phyloP scores from a whole-genome alignment of 2,329 filamentous ascomycete species.

The Aspergillus latus region DNA sequence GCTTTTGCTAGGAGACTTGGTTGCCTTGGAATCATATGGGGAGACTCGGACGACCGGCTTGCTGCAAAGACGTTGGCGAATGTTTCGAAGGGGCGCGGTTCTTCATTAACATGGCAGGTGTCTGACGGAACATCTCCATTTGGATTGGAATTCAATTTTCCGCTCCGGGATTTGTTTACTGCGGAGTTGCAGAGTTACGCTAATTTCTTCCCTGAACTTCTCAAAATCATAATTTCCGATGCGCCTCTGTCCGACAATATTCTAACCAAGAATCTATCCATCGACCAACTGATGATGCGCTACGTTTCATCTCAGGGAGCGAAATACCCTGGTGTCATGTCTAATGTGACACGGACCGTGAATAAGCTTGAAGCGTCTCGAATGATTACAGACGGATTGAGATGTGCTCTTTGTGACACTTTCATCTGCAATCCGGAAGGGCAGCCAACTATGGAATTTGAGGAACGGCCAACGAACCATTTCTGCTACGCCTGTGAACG shows the following conservation, averaged over 20 bases:
- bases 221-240: slow-evolving; percentile 48
- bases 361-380: slow-evolving; percentile 65
- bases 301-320: slow-evolving; percentile 86
- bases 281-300: slow-evolving; percentile 83
- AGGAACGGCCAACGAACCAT: slow-evolving; percentile 27
- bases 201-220: slow-evolving; percentile 53
- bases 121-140: slow-evolving; percentile 68
- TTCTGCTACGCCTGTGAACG: slow-evolving; percentile 49
- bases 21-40: slow-evolving; percentile 75
- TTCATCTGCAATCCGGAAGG: slow-evolving; percentile 62
- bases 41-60: slow-evolving; percentile 81
- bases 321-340: slow-evolving; percentile 85
- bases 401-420: slow-evolving; percentile 69
- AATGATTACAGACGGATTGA: slow-evolving; percentile 30
- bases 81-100: slow-evolving; percentile 87
- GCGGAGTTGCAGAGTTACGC: slow-evolving; percentile 74
- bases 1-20: slow-evolving; percentile 58
- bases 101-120: slow-evolving; percentile 76
- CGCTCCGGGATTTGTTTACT: slow-evolving; percentile 79
- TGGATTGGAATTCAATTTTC: slow-evolving; percentile 68
- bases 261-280: slow-evolving; percentile 65
- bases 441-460: slow-evolving; percentile 40
- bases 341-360: slow-evolving; percentile 92
- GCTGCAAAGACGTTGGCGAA: slow-evolving; percentile 83
- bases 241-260: slow-evolving; percentile 36